These are phyloP conservation scores for Blastobotrys americana DNA, from an alignment of 805 yeast species.

Conservation along the genomic window DNA sequence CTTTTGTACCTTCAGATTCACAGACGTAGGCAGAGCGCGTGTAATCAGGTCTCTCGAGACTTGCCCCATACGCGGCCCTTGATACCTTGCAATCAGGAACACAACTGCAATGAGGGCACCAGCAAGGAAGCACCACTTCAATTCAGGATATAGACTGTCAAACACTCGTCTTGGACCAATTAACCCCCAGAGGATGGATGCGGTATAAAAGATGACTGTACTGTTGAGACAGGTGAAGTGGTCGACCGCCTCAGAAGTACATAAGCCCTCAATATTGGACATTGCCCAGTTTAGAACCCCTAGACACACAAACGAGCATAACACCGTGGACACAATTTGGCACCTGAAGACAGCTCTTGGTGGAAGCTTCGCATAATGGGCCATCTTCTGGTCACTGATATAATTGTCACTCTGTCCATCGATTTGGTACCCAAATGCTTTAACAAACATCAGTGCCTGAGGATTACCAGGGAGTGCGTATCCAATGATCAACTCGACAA, in stretches of 20 bases:
- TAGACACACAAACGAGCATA: constrained; percentile 26
- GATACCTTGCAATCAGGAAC: constrained; percentile 9
- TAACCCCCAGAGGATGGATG: constrained; percentile 50
- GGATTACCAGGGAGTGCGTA: constrained; percentile 59
- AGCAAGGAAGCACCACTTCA: constrained; percentile 57
- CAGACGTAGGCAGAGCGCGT: no score
- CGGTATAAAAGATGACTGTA: constrained; percentile 38
- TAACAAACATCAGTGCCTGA: constrained; percentile 43
- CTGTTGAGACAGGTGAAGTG: constrained; percentile 37
- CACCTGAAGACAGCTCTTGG: constrained; percentile 37
- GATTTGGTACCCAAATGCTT: constrained; percentile 37
- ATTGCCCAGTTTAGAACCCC: constrained; percentile 31
- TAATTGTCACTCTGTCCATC: constrained; percentile 59
- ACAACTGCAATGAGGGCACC: constrained; percentile 35
- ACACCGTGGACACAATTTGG: constrained; percentile 38
- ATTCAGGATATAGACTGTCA: constrained; percentile 49
- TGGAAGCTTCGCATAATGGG: constrained; percentile 36
- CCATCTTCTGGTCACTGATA: constrained; percentile 48
- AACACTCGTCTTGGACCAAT: constrained; percentile 50
- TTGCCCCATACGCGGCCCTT: neutral
- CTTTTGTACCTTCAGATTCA: no score
- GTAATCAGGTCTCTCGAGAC: no score
- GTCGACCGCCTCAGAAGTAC: constrained; percentile 37
- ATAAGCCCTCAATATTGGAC: constrained; percentile 31
- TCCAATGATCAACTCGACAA: constrained; percentile 59